Evolutionary conservation across 83 land plant species (phyloP), one percentile per base, ranked within the genome.

Genomic region (Picea mariana): DNA sequence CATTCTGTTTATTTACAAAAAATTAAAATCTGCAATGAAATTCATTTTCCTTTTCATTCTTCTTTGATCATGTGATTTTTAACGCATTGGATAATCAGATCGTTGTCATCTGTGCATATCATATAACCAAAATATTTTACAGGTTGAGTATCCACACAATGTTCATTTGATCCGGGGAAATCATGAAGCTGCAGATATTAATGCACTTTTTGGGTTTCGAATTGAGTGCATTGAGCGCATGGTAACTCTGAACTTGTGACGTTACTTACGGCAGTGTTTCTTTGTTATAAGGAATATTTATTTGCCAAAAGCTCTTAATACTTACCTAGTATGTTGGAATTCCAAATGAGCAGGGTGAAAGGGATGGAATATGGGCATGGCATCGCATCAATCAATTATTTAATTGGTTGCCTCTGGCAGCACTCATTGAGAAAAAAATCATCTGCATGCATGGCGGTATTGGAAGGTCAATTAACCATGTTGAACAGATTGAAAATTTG

Each of bases 361-460:
- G 99, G 81, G 98, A 96, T 90, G 99, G 99, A 79, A 93, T 95
- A 79, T 96, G 99, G 99, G 91, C 91, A 38, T 96, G 99, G 99
- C 95, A 95, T 81, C 92, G 99, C 15, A 87, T 96, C 78, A 96
- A 96, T 81, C 83, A 95, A 68, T 82, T 96, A 58, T 96, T 96
- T 72, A 96, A 96, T 81, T 96, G 99, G 99, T 93, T 96, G 87
- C 99, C 98, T 66, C 81, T 96, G 82, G 97, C 99, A 20, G 99
- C 99, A 23, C 79, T 96, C 47, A 96, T 96, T 85, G 99, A 96
- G 81, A 92, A 89, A 83, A 96, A 95, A 88, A 95, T 96, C 11
- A 95, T 96, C 23, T 96, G 99, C 85, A 96, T 96, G 99, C 99
- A 96, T 87, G 99, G 99, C 80, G 99, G 99, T 58, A 96, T 96